A percentile compares a stretch with the other conserved stretches of the same genome.
These are phyloP conservation scores for Ceratobasidium sp. DNA, from an alignment of 1,284 basidiomycete genomes.

Conservation along the genomic window DNA sequence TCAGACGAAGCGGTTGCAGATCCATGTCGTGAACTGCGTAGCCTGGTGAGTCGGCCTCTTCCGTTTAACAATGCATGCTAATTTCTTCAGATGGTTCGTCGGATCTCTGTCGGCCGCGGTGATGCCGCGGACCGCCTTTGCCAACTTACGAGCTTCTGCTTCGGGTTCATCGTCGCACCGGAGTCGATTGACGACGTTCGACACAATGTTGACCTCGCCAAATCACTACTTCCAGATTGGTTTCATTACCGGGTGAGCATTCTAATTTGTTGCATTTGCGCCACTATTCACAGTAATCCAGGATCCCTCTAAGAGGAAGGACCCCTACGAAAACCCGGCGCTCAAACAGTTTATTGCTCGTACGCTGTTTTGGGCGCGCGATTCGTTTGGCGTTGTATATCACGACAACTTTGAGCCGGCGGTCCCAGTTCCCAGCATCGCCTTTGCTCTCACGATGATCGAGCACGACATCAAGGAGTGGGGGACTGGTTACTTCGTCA, in stretches of 20 bases:
- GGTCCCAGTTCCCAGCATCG: background rate
- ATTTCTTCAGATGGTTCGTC: conserved; percentile 18
- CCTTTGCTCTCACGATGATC: conserved; percentile 10
- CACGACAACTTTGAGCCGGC: conserved; percentile 1
- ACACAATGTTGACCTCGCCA: background rate
- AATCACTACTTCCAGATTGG: background rate
- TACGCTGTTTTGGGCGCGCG: background rate
- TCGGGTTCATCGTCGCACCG: background rate
- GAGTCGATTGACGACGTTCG: background rate
- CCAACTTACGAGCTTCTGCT: background rate
- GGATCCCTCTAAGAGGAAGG: background rate
- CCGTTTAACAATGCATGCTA: background rate
- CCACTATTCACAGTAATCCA: background rate
- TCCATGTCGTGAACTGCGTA: background rate
- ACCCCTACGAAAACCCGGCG: background rate
- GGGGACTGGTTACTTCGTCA: background rate
- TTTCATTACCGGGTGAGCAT: background rate
- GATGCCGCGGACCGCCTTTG: background rate
- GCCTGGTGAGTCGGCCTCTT: background rate
- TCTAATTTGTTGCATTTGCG: background rate
- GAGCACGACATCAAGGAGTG: conserved; percentile 30
- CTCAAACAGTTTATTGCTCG: background rate
- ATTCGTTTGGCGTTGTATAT: conserved; percentile 8
- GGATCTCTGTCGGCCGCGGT: background rate
- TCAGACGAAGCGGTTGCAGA: background rate